Percentiles rank a stretch among this genome's conserved stretches.
These are phyloP conservation scores for Ettlia oleoabundans DNA, from an alignment of 139 green algal species.

Conservation along the genomic window DNA sequence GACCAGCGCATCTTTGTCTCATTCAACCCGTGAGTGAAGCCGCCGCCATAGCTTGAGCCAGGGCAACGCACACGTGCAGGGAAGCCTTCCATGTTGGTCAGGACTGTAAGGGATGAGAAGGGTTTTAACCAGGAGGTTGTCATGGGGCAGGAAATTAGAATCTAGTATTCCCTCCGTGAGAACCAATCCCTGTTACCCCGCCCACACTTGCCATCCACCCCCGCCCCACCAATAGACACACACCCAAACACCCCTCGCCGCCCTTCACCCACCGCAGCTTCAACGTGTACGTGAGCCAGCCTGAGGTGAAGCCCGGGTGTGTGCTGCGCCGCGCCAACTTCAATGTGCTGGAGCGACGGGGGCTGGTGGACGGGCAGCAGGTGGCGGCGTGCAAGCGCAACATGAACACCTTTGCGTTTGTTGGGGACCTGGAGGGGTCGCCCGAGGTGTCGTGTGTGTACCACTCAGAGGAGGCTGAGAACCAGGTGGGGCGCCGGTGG, in stretches of 20 bases:
- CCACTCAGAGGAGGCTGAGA: conserved; percentile 95
- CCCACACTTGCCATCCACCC: too few relatives aligned
- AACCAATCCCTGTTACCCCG: too few relatives aligned
- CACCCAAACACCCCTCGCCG: neutral
- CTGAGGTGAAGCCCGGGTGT: conserved; percentile 97
- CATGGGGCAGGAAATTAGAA: too few relatives aligned
- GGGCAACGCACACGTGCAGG: neutral
- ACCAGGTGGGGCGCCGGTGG: conserved; percentile 42
- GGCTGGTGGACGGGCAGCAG: conserved; percentile 82
- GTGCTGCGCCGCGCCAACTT: conserved; percentile 94
- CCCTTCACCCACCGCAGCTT: conserved; percentile 61
- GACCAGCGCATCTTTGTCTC: conserved; percentile 98
- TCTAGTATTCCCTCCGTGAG: too few relatives aligned
- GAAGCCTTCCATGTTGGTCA: too few relatives aligned
- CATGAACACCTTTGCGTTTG: conserved; percentile 99
- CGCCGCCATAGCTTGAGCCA: neutral
- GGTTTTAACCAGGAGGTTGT: too few relatives aligned
- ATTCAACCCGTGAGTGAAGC: conserved; percentile 92
- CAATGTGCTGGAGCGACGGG: conserved; percentile 89
- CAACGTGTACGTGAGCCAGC: conserved; percentile 96
- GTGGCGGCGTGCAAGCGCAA: conserved; percentile 87
- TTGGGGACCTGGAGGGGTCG: conserved; percentile 90
- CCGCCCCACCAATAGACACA: too few relatives aligned
- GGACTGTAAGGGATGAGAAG: too few relatives aligned
- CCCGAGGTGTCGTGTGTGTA: conserved; percentile 97